Conservation (phyloP, 805 yeast species). For the Ogataea kodamae region DNA sequence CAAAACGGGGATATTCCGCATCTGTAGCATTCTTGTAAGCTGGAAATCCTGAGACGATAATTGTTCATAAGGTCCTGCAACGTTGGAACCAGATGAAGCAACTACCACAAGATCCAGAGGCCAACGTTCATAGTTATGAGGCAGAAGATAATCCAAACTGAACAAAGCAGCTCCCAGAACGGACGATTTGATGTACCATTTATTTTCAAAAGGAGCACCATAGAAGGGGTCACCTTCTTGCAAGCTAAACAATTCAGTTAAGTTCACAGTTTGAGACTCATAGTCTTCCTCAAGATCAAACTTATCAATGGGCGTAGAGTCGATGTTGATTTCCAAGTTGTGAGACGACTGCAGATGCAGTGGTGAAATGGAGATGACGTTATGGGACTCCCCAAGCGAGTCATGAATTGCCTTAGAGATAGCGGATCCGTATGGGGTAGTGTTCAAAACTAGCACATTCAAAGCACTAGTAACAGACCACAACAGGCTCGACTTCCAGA, state of each 20-base stretch:
- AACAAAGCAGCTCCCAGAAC: constrained; percentile 43
- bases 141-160: constrained; percentile 41
- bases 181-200: constrained; percentile 49
- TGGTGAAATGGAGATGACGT: constrained; percentile 25
- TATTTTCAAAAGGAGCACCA: constrained; percentile 18
- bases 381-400: constrained; percentile 9
- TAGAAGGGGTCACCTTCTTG: constrained; percentile 21
- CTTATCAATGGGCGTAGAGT: constrained; percentile 13
- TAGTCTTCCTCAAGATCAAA: constrained; percentile 10
- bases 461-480: constrained; percentile 4
- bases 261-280: constrained; percentile 7
- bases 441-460: constrained; percentile 23
- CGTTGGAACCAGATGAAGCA: constrained; percentile 46
- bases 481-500: no score
- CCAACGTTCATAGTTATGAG: constrained; percentile 35
- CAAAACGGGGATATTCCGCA: constrained; percentile 26
- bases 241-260: constrained; percentile 12
- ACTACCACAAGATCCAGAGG: constrained; percentile 41
- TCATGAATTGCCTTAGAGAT: constrained; percentile 21
- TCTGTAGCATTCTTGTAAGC: constrained; percentile 20
- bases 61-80: constrained; percentile 36
- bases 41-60: constrained; percentile 14
- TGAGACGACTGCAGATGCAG: constrained; percentile 7
- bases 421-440: constrained; percentile 24
- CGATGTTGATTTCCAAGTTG: constrained; percentile 12